Evolutionary conservation across 2,329 filamentous ascomycete species (phyloP).

Genomic region (Fusarium floridanum): DNA sequence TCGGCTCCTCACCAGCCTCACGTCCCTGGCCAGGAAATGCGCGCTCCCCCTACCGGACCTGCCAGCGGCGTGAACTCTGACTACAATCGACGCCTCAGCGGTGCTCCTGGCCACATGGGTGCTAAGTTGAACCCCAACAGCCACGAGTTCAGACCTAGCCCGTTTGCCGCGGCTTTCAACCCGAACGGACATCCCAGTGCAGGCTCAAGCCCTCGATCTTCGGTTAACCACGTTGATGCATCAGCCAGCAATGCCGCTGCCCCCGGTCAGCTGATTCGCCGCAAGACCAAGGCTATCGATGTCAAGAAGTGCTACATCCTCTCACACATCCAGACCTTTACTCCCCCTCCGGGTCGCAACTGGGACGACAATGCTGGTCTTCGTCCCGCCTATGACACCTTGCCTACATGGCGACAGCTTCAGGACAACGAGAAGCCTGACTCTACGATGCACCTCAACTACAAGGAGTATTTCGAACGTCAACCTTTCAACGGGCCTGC

Average conservation of each 20-base stretch:
- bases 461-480: conserved; percentile 83
- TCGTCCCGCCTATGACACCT: conserved; percentile 85
- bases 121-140: conserved; percentile 74
- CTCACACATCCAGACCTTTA: conserved; percentile 65
- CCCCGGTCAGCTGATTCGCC: conserved; percentile 68
- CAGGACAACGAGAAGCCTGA: conserved; percentile 78
- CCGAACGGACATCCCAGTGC: conserved; percentile 75
- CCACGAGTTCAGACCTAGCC: conserved; percentile 87
- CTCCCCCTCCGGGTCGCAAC: conserved; percentile 67
- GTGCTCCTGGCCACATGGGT: conserved; percentile 63
- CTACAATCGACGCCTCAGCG: conserved; percentile 67
- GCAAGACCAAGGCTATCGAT: conserved; percentile 79
- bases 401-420: conserved; percentile 84
- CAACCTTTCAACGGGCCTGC: conserved; percentile 68
- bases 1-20: conserved; percentile 59
- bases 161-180: conserved; percentile 84
- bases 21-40: conserved; percentile 72
- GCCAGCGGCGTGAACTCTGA: conserved; percentile 67
- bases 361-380: conserved; percentile 86
- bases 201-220: conserved; percentile 78
- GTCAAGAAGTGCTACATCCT: conserved; percentile 75
- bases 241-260: conserved; percentile 36
- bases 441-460: conserved; percentile 75
- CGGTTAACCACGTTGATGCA: conserved; percentile 63
- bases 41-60: conserved; percentile 81